Conservation (phyloP, 176 grass and related monocot species). For the Avena sativa region DNA sequence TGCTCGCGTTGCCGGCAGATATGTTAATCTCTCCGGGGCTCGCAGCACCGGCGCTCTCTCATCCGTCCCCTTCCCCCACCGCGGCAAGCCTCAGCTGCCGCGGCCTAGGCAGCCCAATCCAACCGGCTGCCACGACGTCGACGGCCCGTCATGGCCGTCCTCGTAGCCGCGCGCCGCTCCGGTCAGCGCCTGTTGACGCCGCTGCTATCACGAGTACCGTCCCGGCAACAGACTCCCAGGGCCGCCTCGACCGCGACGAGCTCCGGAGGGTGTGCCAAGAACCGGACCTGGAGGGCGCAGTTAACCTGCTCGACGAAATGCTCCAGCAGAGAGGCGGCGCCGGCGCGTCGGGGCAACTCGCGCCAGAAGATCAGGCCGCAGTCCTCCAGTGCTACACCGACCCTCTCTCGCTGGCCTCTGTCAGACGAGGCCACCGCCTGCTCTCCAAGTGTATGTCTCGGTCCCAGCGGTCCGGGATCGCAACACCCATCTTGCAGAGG, state of each 20-base stretch:
- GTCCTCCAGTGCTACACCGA: constrained; percentile 57
- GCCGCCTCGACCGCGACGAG: not conserved
- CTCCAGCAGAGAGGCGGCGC: not conserved
- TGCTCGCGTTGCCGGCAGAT: not conserved
- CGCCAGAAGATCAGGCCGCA: constrained; percentile 32
- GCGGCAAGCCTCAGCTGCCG: not conserved
- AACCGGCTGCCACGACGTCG: not conserved
- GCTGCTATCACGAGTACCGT: not conserved
- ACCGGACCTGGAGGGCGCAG: constrained; percentile 39
- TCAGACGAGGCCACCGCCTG: constrained; percentile 57
- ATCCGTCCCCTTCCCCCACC: not conserved
- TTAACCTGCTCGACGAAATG: constrained; percentile 64
- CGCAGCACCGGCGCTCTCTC: not conserved
- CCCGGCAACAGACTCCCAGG: rapidly evolving
- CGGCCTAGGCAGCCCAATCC: not conserved
- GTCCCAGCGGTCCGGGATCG: not conserved
- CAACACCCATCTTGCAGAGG: constrained; percentile 33
- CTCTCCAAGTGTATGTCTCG: constrained; percentile 36
- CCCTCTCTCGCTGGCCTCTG: constrained; percentile 47
- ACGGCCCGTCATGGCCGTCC: not conserved
- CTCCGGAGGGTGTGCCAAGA: constrained; percentile 35
- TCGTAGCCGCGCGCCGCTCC: not conserved
- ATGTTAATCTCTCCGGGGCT: constrained; percentile 36
- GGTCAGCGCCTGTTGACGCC: not conserved
- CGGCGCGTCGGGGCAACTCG: not conserved